phyloP scores from a whole-genome alignment of 805 yeast genomes.

The Cyberlindnera samutprakarnensis region DNA sequence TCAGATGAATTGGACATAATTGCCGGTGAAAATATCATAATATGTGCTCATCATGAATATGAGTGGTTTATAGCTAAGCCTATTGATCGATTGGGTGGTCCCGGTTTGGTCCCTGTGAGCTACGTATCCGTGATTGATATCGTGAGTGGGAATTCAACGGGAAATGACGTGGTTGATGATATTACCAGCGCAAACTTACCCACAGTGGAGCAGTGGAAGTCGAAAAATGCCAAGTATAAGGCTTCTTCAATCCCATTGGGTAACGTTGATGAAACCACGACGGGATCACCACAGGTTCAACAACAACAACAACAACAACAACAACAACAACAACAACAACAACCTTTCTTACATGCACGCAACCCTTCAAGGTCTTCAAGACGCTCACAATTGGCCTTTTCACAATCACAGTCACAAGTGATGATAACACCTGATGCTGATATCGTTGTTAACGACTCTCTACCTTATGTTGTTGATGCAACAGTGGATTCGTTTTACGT shows the following conservation, averaged over 20 bases:
- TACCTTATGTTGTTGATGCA: conserved; percentile 33
- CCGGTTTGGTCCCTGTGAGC: conserved; percentile 90
- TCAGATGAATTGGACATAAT: conserved; percentile 78
- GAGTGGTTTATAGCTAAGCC: conserved; percentile 99
- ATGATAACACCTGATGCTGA: conserved; percentile 5
- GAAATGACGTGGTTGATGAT: conserved; percentile 46
- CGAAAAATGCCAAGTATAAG: conserved; percentile 81
- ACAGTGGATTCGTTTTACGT: conserved; percentile 73
- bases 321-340: background rate
- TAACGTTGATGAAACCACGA: conserved; percentile 35
- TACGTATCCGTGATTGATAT: conserved; percentile 84
- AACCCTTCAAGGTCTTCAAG: conserved; percentile 1
- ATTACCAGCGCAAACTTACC: conserved; percentile 71
- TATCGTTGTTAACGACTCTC: conserved; percentile 9
- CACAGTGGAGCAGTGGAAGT: conserved; percentile 94
- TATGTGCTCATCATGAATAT: conserved; percentile 92
- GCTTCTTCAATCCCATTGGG: conserved; percentile 80
- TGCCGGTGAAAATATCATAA: conserved; percentile 83
- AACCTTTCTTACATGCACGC: background rate
- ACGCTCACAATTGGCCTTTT: conserved; percentile 3
- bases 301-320: background rate
- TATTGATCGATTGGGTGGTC: conserved; percentile 90
- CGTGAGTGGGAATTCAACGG: conserved; percentile 51
- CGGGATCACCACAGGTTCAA: conserved; percentile 2
- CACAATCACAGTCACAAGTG: conserved; percentile 4